Evolutionary conservation across 2,329 filamentous ascomycete species (phyloP).

Genomic region (Ophiostoma australiae): DNA sequence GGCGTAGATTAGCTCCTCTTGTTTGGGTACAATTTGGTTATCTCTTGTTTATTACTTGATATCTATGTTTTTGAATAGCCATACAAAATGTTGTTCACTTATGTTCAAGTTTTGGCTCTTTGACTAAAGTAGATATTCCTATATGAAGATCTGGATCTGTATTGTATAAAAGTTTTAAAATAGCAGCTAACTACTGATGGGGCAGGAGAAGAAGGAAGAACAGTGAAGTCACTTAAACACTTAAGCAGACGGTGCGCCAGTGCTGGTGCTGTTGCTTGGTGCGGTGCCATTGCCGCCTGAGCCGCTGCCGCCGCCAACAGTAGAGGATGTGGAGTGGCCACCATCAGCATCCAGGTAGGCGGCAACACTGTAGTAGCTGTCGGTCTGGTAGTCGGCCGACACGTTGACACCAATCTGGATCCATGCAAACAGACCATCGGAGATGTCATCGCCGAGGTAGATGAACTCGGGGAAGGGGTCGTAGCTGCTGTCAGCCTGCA

Average conservation of each 20-base stretch:
- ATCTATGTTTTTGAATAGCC: too few relatives aligned
- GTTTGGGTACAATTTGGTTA: neutral
- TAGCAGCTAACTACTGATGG: neutral
- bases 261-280: neutral
- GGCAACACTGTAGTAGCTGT: slow-evolving; percentile 43
- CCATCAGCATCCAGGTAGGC: slow-evolving; percentile 5
- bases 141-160: too few relatives aligned
- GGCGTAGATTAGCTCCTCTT: neutral
- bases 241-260: neutral
- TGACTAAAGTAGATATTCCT: too few relatives aligned
- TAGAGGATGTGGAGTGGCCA: neutral
- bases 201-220: neutral
- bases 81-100: too few relatives aligned
- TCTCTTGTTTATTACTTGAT: neutral
- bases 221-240: neutral
- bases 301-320: neutral
- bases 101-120: too few relatives aligned
- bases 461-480: slow-evolving; percentile 53
- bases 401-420: slow-evolving; percentile 46
- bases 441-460: slow-evolving; percentile 47
- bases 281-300: neutral
- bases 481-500: slow-evolving; percentile 35
- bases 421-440: slow-evolving; percentile 49
- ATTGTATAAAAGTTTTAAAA: neutral
- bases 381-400: slow-evolving; percentile 39